These are phyloP conservation scores for Aspergillus sp. DNA, from an alignment of 2,329 filamentous ascomycete species.

Conservation along the genomic window DNA sequence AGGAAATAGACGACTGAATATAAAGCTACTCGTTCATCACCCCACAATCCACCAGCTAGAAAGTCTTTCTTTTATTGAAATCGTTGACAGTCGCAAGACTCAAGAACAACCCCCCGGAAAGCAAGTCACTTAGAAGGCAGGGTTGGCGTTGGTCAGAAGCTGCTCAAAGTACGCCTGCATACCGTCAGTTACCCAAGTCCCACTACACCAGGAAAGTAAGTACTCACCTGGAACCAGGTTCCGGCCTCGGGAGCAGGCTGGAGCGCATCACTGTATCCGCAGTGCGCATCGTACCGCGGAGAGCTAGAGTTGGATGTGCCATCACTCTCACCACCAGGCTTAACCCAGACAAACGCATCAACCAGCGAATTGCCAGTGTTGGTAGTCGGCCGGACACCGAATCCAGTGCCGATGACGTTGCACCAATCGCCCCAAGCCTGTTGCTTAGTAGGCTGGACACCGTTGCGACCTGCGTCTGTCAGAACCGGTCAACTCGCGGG, in stretches of 20 bases:
- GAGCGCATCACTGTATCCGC: constrained; percentile 54
- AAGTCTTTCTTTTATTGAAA: no score
- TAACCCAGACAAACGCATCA: constrained; percentile 70
- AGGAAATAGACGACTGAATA: no score
- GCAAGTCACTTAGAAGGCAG: not conserved
- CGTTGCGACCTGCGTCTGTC: constrained; percentile 52
- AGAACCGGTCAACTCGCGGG: not conserved
- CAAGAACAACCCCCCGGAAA: not conserved
- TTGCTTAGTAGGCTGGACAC: constrained; percentile 59
- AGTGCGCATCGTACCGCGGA: constrained; percentile 55
- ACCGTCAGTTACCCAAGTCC: not conserved
- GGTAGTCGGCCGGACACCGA: constrained; percentile 62
- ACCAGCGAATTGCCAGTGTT: constrained; percentile 59
- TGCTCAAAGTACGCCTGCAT: not conserved
- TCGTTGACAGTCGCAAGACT: not conserved
- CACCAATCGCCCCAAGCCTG: constrained; percentile 66
- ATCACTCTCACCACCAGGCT: constrained; percentile 61
- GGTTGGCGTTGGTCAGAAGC: not conserved
- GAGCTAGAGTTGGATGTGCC: constrained; percentile 51
- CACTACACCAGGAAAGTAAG: not conserved
- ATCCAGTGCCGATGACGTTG: constrained; percentile 63
- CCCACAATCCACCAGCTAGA: no score
- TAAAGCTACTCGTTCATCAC: no score
- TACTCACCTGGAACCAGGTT: constrained; percentile 60
- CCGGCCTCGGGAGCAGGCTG: constrained; percentile 69